Evolutionary conservation across 805 yeast genomes (phyloP).

Genomic region (Myxozyma neotropica): DNA sequence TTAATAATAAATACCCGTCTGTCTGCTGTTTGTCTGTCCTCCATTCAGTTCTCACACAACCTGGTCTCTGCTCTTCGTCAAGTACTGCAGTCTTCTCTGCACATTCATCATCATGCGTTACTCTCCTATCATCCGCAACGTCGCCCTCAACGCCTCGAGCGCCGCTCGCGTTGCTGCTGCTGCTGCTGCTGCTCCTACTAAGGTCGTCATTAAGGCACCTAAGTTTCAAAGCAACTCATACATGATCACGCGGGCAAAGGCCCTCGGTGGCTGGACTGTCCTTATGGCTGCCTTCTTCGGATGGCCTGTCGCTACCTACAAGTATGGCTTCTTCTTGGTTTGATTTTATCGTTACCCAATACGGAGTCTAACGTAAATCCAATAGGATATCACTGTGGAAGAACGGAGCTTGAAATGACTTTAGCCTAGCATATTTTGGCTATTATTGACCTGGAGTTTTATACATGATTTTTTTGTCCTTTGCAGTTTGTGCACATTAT

Average conservation of each 20-base stretch:
- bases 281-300: conserved; percentile 1
- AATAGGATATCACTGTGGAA: background rate
- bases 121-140: background rate
- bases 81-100: too few species aligned
- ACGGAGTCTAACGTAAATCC: background rate
- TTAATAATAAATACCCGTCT: too few species aligned
- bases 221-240: background rate
- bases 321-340: background rate
- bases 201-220: background rate
- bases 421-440: too few species aligned
- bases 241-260: conserved; percentile 1
- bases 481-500: too few species aligned
- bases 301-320: conserved; percentile 2
- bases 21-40: too few species aligned
- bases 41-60: too few species aligned
- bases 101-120: conserved; percentile 8
- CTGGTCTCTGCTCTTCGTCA: too few species aligned
- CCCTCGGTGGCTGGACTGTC: background rate
- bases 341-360: too few species aligned
- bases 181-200: background rate
- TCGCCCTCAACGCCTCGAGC: conserved; percentile 1
- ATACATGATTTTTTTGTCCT: too few species aligned
- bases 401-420: background rate
- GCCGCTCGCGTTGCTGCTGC: too few species aligned
- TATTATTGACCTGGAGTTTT: too few species aligned